Percentiles rank a stretch among this genome's conserved stretches.
These are phyloP conservation scores for Ceratocystis harringtonii DNA, from an alignment of 2,329 filamentous ascomycete genomes.

Conservation along the genomic window DNA sequence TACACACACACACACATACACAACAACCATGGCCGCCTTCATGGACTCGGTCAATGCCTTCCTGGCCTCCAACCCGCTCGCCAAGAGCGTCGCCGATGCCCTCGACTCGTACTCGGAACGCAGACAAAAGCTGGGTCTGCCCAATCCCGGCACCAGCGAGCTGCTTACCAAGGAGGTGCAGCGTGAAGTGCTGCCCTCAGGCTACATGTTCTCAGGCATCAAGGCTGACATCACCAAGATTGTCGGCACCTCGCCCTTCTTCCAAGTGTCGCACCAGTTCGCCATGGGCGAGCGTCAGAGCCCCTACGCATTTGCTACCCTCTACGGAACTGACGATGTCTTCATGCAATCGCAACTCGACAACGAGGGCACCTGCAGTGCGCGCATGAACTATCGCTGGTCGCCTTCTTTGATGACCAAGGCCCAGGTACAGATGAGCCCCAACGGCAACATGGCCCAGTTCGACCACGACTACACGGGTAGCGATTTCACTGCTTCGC, in stretches of 20 bases:
- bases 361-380: slow-evolving; percentile 75
- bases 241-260: slow-evolving; percentile 83
- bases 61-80: slow-evolving; percentile 59
- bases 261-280: slow-evolving; percentile 95
- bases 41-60: slow-evolving; percentile 43
- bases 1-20: neutral
- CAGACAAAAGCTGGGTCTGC: slow-evolving; percentile 73
- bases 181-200: slow-evolving; percentile 90
- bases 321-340: slow-evolving; percentile 88
- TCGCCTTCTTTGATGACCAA: slow-evolving; percentile 67
- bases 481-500: slow-evolving; percentile 76
- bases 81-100: slow-evolving; percentile 55
- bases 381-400: slow-evolving; percentile 90
- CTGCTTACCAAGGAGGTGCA: slow-evolving; percentile 80
- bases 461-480: slow-evolving; percentile 94
- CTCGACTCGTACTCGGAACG: slow-evolving; percentile 70
- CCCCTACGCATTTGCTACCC: slow-evolving; percentile 85
- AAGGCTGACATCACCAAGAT: slow-evolving; percentile 93
- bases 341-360: slow-evolving; percentile 94
- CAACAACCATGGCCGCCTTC: slow-evolving; percentile 34
- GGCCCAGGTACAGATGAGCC: slow-evolving; percentile 72
- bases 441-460: slow-evolving; percentile 35
- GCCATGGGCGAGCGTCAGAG: slow-evolving; percentile 85
- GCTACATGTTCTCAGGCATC: slow-evolving; percentile 92
- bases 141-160: slow-evolving; percentile 87